Evolutionary conservation across 2,329 filamentous ascomycete species (phyloP), one percentile per base, ranked within the genome.

Genomic region (Salinomyces thailandicus): DNA sequence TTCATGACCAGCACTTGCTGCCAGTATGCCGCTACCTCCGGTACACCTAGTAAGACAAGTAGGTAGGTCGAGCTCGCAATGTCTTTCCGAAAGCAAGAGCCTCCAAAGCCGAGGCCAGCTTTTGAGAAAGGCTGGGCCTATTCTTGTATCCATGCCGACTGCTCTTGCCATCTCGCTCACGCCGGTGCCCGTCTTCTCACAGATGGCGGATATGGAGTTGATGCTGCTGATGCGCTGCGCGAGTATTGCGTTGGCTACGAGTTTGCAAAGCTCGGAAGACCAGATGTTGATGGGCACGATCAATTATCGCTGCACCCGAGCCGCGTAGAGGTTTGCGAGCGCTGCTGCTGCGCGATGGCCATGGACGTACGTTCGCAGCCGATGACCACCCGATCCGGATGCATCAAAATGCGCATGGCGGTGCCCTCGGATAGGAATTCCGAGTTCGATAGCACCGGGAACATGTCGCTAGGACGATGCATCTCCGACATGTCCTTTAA

Each of bases 31-130:
- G 75, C 79, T 0, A 86, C 80, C 50, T 85, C 78, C 5, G 72
- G 68, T 7, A 86, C 64, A 31, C 76, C 73, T 37, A 85, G 67
- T 2, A 72, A 75, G 48, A 83, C 76, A 14, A 81, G 75, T n/a
- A 86, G 66, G 58, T 86, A 85, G 18, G 79, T 73, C 27, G 87
- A 63, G 56, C 73, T 81, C 33, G 82, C 66, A 34, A 85, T 74
- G 53, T 87, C 82, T 60, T 87, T 87, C 57, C 79, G 75, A 66
- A 87, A 85, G 60, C 82, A 87, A 44, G 75, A 81, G 14, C 82
- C 82, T 35, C 82, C 81, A 51, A 86, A 87, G 12, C 82, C 82
- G 18, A 85, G 72, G 32, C 77, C 77, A 6, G 81, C 77, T 58
- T 81, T 78, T n/a, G 24, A 87, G 65, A 58, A 85, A 82, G 53